phyloP scores from a whole-genome alignment of 441 rosid species.

The Flueggea neowawraea region DNA sequence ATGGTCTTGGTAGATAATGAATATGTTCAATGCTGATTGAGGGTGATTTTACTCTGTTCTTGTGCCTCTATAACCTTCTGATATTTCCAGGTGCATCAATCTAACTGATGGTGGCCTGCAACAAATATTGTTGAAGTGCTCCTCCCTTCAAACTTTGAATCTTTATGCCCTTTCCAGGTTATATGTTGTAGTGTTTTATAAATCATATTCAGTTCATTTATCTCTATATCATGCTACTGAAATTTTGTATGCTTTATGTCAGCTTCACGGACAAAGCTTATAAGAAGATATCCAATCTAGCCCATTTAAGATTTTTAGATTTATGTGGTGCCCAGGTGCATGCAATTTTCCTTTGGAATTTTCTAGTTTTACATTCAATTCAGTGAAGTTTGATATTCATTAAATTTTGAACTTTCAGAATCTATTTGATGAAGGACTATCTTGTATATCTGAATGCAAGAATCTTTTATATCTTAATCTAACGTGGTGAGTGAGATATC shows the following conservation, averaged over 20 bases:
- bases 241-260: conserved; percentile 21
- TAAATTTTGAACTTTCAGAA: conserved; percentile 44
- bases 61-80: not conserved
- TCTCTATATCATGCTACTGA: conserved; percentile 15
- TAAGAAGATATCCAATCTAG: conserved; percentile 61
- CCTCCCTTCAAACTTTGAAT: conserved; percentile 58
- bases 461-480: conserved; percentile 68
- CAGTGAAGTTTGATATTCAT: conserved; percentile 11
- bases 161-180: conserved; percentile 92
- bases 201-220: conserved; percentile 5
- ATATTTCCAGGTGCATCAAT: conserved; percentile 68
- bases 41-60: not conserved
- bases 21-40: conserved; percentile 3
- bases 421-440: conserved; percentile 83
- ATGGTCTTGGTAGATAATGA: not conserved
- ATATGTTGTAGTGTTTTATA: conserved; percentile 1
- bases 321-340: conserved; percentile 94
- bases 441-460: conserved; percentile 69
- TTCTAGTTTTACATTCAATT: conserved; percentile 4
- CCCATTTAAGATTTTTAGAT: conserved; percentile 65
- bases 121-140: conserved; percentile 60
- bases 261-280: conserved; percentile 82
- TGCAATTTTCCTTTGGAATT: conserved; percentile 9
- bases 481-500: conserved; percentile 64
- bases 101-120: conserved; percentile 77